phyloP scores from a whole-genome alignment of 106 monocot species.

The Dendrobium nobile region DNA sequence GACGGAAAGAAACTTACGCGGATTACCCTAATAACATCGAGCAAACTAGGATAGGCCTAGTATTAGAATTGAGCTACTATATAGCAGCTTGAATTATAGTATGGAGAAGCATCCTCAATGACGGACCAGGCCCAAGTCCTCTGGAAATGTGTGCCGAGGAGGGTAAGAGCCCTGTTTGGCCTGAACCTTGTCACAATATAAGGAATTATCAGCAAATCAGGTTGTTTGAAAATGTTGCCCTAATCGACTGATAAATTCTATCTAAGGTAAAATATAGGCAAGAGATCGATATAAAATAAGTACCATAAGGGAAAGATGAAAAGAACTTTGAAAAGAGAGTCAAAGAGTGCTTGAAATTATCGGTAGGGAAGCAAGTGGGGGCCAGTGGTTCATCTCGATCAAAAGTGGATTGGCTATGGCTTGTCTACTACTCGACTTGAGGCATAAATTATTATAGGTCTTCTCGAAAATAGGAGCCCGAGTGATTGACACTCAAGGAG shows the following conservation, averaged over 20 bases:
- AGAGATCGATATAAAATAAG: conserved; percentile 6
- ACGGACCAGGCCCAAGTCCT: conserved; percentile 14
- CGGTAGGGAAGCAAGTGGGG: conserved; percentile 13
- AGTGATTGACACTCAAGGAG: neutral
- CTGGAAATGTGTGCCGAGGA: conserved; percentile 7
- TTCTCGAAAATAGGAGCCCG: neutral
- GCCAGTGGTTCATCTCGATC: neutral
- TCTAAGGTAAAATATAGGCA: conserved; percentile 14
- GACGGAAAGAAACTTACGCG: conserved; percentile 23
- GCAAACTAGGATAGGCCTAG: too few species aligned
- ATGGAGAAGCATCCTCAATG: conserved; percentile 13
- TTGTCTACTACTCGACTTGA: neutral
- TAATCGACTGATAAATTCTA: conserved; percentile 12
- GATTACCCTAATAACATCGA: conserved; percentile 20
- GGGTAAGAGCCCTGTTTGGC: conserved; percentile 13
- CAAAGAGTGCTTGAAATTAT: conserved; percentile 9
- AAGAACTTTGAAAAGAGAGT: conserved; percentile 11
- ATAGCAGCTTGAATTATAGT: neutral
- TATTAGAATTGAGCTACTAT: too few species aligned
- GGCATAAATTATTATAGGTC: neutral
- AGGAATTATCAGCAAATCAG: neutral
- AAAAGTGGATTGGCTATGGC: neutral
- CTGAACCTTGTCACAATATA: conserved; percentile 5
- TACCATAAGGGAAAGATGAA: conserved; percentile 7
- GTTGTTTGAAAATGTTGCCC: conserved; percentile 28